Base-by-base conservation (phyloP, 768 basidiomycete genomes). In the Royoungia palumana region DNA sequence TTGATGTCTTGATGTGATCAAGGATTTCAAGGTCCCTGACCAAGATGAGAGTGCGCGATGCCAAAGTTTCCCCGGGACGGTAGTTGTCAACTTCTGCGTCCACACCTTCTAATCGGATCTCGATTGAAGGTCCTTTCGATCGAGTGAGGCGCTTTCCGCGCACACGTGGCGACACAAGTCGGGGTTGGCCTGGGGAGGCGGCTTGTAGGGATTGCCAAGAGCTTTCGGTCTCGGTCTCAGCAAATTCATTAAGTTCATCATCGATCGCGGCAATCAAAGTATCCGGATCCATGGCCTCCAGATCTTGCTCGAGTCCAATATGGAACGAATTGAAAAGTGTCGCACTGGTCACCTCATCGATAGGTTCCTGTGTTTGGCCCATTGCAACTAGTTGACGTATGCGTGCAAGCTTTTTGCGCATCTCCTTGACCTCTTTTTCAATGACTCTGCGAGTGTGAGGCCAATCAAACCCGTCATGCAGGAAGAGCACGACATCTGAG, bases 401-500 rank as follows among this genome's bases (percentile, higher is more conserved):
- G 68, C 87, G 91, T 37, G 87, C 83, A 42, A 99, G 76, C 25
- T 83, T 83, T 45, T 83, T 81, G 41, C 92, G 83, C 76, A 98
- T 91, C 36, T 87, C 85, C 61, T 87, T 90, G 39, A 92, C 80
- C 65, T 93, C 87, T 32, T 89, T 83, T 62, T 94, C 90, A 46
- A 99, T 93, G 3, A 80, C 80, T 68, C 78, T 85, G 27, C 95
- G 83, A 4, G 96, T 99, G 41, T 76, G 76, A 2, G 63, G 68
- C 94, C 96, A 99, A 63, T 99, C 96, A 59, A 94, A 99, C 2
- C 96, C 96, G 48, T 94, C 91, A 61, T 96, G 89, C 4, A 99
- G 75, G 44, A 84, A 77, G 20, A 97, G 59, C 1, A 77, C 77
- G 41, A 88, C 65, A 55, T 88, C 77, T 46, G 80, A 82, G 36